A percentile compares a stretch with the other conserved stretches of the same genome.
Evolutionary conservation across 75 land plant species (phyloP).

Genomic region (Picea glauca): DNA sequence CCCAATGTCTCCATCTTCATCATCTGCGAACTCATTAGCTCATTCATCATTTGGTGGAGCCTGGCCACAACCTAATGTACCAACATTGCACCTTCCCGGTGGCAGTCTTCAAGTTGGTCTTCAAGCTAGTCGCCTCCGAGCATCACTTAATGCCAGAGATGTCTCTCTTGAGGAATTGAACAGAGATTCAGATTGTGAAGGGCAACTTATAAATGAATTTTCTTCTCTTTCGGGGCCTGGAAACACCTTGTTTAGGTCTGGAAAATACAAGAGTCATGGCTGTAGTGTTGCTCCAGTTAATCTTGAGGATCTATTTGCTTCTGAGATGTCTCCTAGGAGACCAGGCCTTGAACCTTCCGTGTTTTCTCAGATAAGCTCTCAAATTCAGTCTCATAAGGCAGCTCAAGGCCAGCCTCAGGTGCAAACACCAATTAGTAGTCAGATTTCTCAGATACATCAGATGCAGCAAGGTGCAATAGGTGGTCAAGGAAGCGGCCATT

Average conservation of each 20-base stretch:
- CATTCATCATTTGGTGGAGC: constrained; percentile 23
- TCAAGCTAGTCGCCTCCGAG: constrained; percentile 64
- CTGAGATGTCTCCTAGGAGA: constrained; percentile 11
- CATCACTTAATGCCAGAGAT: constrained; percentile 71
- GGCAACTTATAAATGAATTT: no score
- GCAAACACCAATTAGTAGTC: constrained; percentile 10
- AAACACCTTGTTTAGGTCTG: constrained; percentile 4
- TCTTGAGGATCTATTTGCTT: constrained; percentile 18
- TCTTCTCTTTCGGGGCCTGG: no score
- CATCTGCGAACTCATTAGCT: constrained; percentile 19
- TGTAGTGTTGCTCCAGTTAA: constrained; percentile 10
- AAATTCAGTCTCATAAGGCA: constrained; percentile 26
- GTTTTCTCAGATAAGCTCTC: constrained; percentile 32
- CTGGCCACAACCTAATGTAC: constrained; percentile 19
- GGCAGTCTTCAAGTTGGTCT: constrained; percentile 54
- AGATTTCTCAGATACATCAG: constrained; percentile 25
- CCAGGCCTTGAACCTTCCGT: constrained; percentile 5
- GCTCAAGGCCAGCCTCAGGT: constrained; percentile 3
- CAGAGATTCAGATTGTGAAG: constrained; percentile 12
- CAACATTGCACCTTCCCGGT: constrained; percentile 47
- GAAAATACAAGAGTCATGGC: not conserved
- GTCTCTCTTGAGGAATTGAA: constrained; percentile 46
- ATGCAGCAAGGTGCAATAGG: constrained; percentile 39
- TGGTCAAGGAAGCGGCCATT: constrained; percentile 39
- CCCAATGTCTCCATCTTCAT: constrained; percentile 49